phyloP scores from a whole-genome alignment of 306 rosid genomes.

The Lathyrus tuberosus region DNA sequence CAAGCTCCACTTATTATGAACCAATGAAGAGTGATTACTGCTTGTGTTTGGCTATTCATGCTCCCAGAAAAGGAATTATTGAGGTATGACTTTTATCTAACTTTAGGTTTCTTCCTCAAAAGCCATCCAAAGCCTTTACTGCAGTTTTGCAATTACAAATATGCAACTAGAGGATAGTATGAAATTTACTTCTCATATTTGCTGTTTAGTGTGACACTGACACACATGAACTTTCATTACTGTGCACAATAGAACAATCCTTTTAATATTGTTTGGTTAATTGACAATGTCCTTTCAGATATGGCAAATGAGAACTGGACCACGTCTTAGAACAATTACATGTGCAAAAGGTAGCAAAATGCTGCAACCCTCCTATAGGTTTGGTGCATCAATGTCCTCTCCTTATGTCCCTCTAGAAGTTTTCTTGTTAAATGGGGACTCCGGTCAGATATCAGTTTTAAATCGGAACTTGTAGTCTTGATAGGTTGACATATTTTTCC shows the following conservation, averaged over 20 bases:
- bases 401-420: conserved; percentile 89
- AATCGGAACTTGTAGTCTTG: conserved; percentile 61
- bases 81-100: conserved; percentile 58
- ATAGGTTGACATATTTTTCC: conserved; percentile 14
- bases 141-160: conserved; percentile 14
- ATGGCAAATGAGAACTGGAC: conserved; percentile 99
- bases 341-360: conserved; percentile 88
- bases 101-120: conserved; percentile 10
- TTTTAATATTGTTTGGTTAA: conserved; percentile 1
- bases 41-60: conserved; percentile 96
- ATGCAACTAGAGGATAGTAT: not conserved
- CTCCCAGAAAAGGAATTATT: conserved; percentile 90
- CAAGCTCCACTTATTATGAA: conserved; percentile 66
- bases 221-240: conserved; percentile 8
- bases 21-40: conserved; percentile 89
- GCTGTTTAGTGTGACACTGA: not conserved
- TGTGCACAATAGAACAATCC: conserved; percentile 28
- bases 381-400: conserved; percentile 71
- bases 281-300: conserved; percentile 56
- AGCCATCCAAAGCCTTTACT: conserved; percentile 11
- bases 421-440: conserved; percentile 91
- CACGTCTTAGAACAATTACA: conserved; percentile 80
- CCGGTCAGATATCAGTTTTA: conserved; percentile 82
- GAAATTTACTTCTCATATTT: conserved; percentile 23
- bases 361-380: conserved; percentile 84